Conservation (phyloP, 2,329 filamentous ascomycete species). For the Alternaria incomplexa region DNA sequence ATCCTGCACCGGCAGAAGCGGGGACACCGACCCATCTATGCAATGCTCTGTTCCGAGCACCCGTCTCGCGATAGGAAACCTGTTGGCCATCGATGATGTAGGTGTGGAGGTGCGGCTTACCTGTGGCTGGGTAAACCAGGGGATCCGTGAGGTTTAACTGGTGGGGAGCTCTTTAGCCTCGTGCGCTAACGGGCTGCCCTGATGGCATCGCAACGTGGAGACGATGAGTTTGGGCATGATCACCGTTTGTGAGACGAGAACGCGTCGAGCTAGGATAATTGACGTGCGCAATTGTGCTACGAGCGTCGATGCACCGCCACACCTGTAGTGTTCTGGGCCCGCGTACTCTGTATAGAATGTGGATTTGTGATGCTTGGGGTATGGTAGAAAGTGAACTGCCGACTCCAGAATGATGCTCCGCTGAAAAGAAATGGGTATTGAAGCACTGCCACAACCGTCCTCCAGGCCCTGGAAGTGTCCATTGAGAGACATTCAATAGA, state of each 20-base stretch:
- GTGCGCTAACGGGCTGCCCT: not conserved
- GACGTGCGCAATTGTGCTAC: not conserved
- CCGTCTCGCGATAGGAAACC: slow-evolving; percentile 3
- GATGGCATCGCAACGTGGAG: not conserved
- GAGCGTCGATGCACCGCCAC: not conserved
- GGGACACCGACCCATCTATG: not conserved
- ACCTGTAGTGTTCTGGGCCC: not conserved
- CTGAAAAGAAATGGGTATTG: slow-evolving; percentile 3
- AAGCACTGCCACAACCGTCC: not conserved
- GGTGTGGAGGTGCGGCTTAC: slow-evolving; percentile 1
- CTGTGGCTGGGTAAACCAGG: slow-evolving; percentile 1
- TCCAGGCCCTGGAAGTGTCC: not conserved
- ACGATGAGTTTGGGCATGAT: not conserved
- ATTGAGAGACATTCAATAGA: not conserved
- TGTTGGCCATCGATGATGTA: slow-evolving; percentile 2
- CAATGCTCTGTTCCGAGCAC: not conserved
- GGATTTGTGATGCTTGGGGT: not conserved
- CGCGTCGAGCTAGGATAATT: not conserved
- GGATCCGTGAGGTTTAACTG: not conserved
- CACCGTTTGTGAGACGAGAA: not conserved
- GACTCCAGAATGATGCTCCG: slow-evolving; percentile 1
- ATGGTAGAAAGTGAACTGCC: not conserved
- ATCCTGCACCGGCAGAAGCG: not conserved
- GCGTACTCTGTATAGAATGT: not conserved
- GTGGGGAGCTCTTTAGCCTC: not conserved